Percentiles rank a stretch among this genome's conserved stretches.
Conservation (phyloP, 75 land plant species). For the Gnetum montanum region DNA sequence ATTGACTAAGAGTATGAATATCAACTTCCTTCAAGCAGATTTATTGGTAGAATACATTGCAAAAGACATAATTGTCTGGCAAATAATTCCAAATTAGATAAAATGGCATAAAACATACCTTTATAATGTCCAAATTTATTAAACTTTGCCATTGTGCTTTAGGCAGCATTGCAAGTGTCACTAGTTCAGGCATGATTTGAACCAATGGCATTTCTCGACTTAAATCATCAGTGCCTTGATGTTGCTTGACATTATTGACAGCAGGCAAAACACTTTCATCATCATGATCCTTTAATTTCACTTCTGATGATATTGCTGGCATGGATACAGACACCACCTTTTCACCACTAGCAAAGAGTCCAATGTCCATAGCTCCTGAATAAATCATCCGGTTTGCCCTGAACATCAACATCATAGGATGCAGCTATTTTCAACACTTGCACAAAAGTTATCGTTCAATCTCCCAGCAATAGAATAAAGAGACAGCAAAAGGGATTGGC, state of each 20-base stretch:
- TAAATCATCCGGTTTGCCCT: constrained; percentile 92
- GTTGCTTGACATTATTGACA: constrained; percentile 1
- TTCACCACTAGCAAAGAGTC: constrained; percentile 56
- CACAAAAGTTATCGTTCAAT: background rate
- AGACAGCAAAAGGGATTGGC: too few relatives aligned
- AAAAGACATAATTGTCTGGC: too few relatives aligned
- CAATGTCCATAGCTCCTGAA: constrained; percentile 40
- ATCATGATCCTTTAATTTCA: constrained; percentile 22
- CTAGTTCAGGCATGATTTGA: constrained; percentile 56
- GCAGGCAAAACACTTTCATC: constrained; percentile 5
- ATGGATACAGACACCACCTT: constrained; percentile 43
- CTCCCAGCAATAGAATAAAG: background rate
- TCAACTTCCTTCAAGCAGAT: too few relatives aligned
- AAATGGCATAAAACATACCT: constrained; percentile 53
- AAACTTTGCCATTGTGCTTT: constrained; percentile 96
- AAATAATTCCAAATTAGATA: too few relatives aligned
- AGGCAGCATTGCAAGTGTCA: constrained; percentile 84
- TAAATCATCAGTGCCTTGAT: background rate
- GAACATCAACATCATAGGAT: constrained; percentile 1
- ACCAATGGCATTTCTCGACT: background rate
- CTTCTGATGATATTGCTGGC: constrained; percentile 57
- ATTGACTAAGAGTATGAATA: too few relatives aligned
- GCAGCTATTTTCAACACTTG: background rate
- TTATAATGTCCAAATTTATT: constrained; percentile 82
- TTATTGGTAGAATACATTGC: too few relatives aligned